Evolutionary conservation across 768 basidiomycete species (phyloP), one percentile per base, ranked within the genome.

Genomic region (Termitomyces bulborhizus): DNA sequence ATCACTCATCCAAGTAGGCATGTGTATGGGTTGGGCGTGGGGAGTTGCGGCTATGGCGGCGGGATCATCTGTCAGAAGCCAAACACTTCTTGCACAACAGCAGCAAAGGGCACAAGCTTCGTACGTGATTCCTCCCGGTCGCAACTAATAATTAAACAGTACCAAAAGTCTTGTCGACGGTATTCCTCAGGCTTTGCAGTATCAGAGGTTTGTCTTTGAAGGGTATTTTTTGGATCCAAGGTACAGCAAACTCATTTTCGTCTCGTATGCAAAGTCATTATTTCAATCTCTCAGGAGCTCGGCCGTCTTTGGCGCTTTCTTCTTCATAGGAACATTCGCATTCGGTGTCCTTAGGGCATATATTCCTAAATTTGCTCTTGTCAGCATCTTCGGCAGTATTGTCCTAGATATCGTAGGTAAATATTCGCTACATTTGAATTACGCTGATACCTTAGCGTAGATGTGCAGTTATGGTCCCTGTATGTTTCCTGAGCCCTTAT

Each of bases 11-110:
- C 15, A 24, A 39, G 16, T 31, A 71, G 74, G 76, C 0, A 74
- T 78, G 73, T 57, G 74, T 18, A 42, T 76, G 27, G 76, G 76
- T 16, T 78, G 77, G 77, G 77, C 74, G 18, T 76, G 75, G 71
- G 75, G 73, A 26, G 68, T 61, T 46, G 76, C 73, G 13, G 71
- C 71, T 0, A 79, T 76, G 74, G 75, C 71, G 4, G 69, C 76
- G 8, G 73, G 68, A 4, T 59, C 71, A 24, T 62, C 70, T 46
- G 73, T 67, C 1, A 66, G 75, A 50, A 71, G 69, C 54, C 65
- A 68, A 32, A 51, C 67, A 16, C 63, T 74, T 11, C 61, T 76
- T 7, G 70, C 67, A 6, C 60, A 65, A 21, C 73, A 74, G 46
- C 58, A 67, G 45, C 66, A 73, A 52, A 42, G 61, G 12, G 68